These are phyloP conservation scores for Kluyveromyces siamensis DNA, from an alignment of 805 yeast genomes.

Conservation along the genomic window DNA sequence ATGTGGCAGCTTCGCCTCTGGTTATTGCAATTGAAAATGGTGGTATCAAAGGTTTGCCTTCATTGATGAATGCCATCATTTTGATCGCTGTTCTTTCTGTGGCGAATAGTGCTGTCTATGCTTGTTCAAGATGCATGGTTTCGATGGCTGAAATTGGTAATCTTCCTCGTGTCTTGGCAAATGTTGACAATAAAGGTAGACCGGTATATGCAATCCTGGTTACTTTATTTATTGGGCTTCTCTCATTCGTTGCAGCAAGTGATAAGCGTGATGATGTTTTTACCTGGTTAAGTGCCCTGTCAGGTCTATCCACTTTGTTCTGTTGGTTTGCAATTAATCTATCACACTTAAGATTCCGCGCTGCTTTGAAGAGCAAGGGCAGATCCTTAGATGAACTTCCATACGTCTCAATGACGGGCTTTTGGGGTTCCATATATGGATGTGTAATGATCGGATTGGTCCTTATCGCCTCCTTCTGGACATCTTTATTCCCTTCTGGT, in stretches of 20 bases:
- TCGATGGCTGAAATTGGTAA: constrained; percentile 58
- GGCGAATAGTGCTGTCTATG: constrained; percentile 65
- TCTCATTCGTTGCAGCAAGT: constrained; percentile 47
- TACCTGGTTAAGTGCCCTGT: constrained; percentile 46
- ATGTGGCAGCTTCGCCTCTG: constrained; percentile 63
- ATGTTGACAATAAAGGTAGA: constrained; percentile 70
- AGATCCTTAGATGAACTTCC: constrained; percentile 53
- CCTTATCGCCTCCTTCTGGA: constrained; percentile 68
- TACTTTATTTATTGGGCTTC: constrained; percentile 45
- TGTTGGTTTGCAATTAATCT: constrained; percentile 47
- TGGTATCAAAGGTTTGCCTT: constrained; percentile 57
- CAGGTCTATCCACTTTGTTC: constrained; percentile 44
- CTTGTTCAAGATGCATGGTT: constrained; percentile 59
- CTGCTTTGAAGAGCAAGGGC: constrained; percentile 47
- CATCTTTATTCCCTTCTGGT: constrained; percentile 62
- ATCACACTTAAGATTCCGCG: constrained; percentile 45
- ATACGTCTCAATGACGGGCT: constrained; percentile 54
- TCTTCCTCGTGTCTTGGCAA: constrained; percentile 52
- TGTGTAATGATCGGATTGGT: constrained; percentile 44
- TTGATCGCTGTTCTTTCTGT: constrained; percentile 62
- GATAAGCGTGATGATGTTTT: constrained; percentile 40
- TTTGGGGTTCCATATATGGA: constrained; percentile 55
- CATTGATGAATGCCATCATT: constrained; percentile 63
- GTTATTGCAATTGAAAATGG: constrained; percentile 64
- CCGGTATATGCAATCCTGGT: constrained; percentile 58